These are phyloP conservation scores for Thelephora aurantiotincta DNA, from an alignment of 768 basidiomycete genomes.

Conservation along the genomic window DNA sequence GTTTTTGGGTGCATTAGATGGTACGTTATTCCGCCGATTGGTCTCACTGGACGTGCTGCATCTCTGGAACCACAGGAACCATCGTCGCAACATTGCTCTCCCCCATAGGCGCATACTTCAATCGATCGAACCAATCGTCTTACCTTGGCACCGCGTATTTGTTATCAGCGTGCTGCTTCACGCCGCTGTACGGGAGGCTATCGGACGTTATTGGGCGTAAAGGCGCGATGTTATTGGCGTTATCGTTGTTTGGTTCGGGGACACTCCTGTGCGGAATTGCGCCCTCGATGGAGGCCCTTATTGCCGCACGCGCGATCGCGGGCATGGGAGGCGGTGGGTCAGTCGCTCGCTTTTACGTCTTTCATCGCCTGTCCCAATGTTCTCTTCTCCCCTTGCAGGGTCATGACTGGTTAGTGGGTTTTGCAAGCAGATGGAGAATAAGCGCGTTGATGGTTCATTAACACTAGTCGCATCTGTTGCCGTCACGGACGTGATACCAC, in stretches of 20 bases:
- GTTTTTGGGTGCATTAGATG: slow-evolving; percentile 75
- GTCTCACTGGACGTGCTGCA: background rate
- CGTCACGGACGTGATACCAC: slow-evolving; percentile 77
- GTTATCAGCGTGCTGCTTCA: slow-evolving; percentile 82
- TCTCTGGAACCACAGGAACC: slow-evolving; percentile 34
- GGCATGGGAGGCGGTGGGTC: slow-evolving; percentile 90
- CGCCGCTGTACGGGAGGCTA: slow-evolving; percentile 75
- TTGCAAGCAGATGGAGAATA: slow-evolving; percentile 7
- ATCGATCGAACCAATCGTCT: slow-evolving; percentile 64
- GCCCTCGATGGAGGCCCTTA: slow-evolving; percentile 71
- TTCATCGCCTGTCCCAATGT: background rate
- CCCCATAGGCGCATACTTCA: slow-evolving; percentile 77
- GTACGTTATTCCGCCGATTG: slow-evolving; percentile 20
- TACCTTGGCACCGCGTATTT: slow-evolving; percentile 86
- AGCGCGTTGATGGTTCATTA: slow-evolving; percentile 7
- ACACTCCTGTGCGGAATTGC: slow-evolving; percentile 82
- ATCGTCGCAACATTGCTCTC: slow-evolving; percentile 78
- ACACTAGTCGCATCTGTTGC: slow-evolving; percentile 65
- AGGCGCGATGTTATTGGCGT: slow-evolving; percentile 74
- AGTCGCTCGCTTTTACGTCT: slow-evolving; percentile 17
- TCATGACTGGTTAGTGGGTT: slow-evolving; percentile 60
- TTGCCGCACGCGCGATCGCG: slow-evolving; percentile 70
- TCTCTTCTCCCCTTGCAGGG: slow-evolving; percentile 27
- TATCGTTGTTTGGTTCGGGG: slow-evolving; percentile 74
- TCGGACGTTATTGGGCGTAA: slow-evolving; percentile 79